Conservation (phyloP, 1,139 yeast species). For the Wickerhamomyces sp. region DNA sequence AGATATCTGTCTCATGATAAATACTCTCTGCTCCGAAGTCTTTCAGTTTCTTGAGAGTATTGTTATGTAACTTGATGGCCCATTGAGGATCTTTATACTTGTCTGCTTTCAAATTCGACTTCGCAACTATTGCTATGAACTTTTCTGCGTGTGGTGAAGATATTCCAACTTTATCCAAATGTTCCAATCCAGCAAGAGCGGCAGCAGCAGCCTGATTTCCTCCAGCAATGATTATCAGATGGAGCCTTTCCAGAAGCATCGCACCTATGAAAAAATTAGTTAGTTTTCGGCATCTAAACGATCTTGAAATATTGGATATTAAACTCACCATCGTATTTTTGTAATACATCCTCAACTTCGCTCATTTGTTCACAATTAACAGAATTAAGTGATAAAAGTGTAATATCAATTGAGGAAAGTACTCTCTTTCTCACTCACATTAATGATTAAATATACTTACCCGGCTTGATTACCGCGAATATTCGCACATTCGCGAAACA, state of each 20-base stretch:
- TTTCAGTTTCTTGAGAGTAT: constrained; percentile 8
- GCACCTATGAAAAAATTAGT: constrained; percentile 9
- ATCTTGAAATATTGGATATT: too few species aligned
- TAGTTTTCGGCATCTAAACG: not conserved
- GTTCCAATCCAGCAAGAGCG: constrained; percentile 10
- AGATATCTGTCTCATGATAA: constrained; percentile 19
- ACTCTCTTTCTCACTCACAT: too few species aligned
- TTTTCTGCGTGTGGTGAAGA: constrained; percentile 14
- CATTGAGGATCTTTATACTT: constrained; percentile 10
- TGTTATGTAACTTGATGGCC: constrained; percentile 7
- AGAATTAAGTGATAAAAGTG: not conserved
- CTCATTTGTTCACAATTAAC: not conserved
- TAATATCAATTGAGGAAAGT: too few species aligned
- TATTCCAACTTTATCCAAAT: constrained; percentile 7
- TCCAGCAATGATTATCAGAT: constrained; percentile 5
- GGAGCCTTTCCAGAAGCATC: constrained; percentile 12
- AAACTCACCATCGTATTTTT: constrained; percentile 11
- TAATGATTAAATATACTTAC: too few species aligned
- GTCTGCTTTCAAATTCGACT: not conserved
- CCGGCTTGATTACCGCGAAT: too few species aligned
- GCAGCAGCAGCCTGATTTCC: constrained; percentile 3
- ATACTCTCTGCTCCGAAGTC: constrained; percentile 14
- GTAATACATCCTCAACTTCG: constrained; percentile 1
- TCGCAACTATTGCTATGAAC: constrained; percentile 2
- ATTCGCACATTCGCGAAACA: too few species aligned